phyloP scores from a whole-genome alignment of 2,329 filamentous ascomycete species.

The Biscogniauxia mediterranea region DNA sequence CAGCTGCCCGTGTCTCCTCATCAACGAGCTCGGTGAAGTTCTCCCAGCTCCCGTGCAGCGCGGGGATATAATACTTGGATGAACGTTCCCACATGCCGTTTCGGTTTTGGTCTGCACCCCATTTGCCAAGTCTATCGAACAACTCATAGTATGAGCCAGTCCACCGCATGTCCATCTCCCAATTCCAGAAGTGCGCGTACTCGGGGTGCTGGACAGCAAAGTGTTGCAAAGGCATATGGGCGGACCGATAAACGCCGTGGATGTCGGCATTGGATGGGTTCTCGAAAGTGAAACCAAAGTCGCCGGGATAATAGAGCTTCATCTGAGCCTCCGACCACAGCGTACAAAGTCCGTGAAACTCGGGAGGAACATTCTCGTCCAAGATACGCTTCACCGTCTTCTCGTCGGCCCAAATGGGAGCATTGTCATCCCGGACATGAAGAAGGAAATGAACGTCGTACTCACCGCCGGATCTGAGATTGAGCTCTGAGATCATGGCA shows the following conservation, averaged over 20 bases:
- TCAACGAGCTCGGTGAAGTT: conserved; percentile 67
- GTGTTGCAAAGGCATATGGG: conserved; percentile 62
- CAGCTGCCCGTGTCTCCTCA: conserved; percentile 54
- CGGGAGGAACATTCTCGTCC: conserved; percentile 61
- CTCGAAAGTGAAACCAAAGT: conserved; percentile 67
- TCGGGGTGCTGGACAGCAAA: conserved; percentile 63
- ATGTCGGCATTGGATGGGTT: conserved; percentile 57
- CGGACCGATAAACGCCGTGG: conserved; percentile 67
- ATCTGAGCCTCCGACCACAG: conserved; percentile 86
- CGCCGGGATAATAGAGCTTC: conserved; percentile 69
- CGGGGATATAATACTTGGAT: conserved; percentile 73
- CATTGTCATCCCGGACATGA: conserved; percentile 76
- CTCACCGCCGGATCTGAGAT: conserved; percentile 74
- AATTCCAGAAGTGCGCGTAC: conserved; percentile 68
- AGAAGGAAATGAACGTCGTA: conserved; percentile 82
- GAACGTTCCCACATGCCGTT: conserved; percentile 76
- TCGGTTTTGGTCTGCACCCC: conserved; percentile 66
- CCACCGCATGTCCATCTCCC: conserved; percentile 67
- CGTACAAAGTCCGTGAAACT: conserved; percentile 78
- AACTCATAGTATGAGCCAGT: conserved; percentile 70
- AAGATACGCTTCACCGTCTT: conserved; percentile 70
- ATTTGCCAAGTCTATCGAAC: conserved; percentile 64
- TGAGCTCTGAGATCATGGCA: conserved; percentile 75
- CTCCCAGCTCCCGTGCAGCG: conserved; percentile 67
- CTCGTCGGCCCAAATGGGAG: conserved; percentile 79